These are phyloP conservation scores for Hibiscus mutabilis DNA, from an alignment of 345 rosid genomes.

Conservation along the genomic window DNA sequence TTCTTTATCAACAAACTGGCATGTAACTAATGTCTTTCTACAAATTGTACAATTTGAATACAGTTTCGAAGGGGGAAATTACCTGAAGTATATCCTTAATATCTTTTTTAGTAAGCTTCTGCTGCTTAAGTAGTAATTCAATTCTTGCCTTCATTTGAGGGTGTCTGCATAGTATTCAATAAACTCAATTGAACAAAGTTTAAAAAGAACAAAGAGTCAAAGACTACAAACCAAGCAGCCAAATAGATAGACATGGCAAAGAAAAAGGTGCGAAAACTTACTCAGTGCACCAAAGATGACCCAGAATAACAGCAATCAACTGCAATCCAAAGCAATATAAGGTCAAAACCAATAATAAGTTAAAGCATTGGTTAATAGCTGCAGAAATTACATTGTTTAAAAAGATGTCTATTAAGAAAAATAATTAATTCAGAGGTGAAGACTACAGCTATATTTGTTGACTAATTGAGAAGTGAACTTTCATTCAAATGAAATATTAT, in stretches of 20 bases:
- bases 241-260: neutral
- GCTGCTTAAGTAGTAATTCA: conserved; percentile 85
- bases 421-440: neutral
- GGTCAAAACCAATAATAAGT: neutral
- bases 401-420: neutral
- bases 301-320: conserved; percentile 78
- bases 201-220: neutral
- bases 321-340: conserved; percentile 32
- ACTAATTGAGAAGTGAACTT: neutral
- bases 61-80: conserved; percentile 1
- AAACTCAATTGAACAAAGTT: neutral
- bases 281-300: conserved; percentile 97
- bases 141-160: conserved; percentile 70
- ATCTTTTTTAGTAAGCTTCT: conserved; percentile 67
- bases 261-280: conserved; percentile 33
- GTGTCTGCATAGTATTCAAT: conserved; percentile 38
- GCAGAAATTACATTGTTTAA: neutral
- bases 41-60: neutral
- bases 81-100: conserved; percentile 86
- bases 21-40: neutral
- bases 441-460: neutral
- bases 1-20: neutral
- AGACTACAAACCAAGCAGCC: conserved; percentile 1
- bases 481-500: neutral
- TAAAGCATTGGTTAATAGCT: neutral